These are phyloP conservation scores for Tephrocybe sp. DNA, from an alignment of 768 basidiomycete species.

Conservation along the genomic window DNA sequence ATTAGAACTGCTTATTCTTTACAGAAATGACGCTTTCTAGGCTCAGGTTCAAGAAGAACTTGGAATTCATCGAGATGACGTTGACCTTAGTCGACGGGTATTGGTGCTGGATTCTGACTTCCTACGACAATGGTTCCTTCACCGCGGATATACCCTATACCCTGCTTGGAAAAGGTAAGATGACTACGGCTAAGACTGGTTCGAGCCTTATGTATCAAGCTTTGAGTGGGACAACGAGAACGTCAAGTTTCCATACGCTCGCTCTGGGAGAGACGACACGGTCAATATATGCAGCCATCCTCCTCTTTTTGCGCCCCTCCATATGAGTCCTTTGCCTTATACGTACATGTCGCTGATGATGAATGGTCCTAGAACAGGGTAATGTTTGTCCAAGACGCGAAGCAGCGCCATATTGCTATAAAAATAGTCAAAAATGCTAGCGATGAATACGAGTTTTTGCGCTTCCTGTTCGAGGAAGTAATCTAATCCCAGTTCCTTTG, in stretches of 20 bases:
- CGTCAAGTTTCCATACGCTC: background rate
- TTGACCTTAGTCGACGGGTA: background rate
- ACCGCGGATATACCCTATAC: background rate
- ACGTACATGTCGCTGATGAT: too few relatives aligned
- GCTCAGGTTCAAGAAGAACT: background rate
- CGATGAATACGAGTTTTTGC: slow-evolving; percentile 22
- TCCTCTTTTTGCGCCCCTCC: background rate
- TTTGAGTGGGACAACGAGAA: background rate
- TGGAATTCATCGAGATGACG: background rate
- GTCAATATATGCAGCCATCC: background rate
- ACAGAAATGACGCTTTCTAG: background rate
- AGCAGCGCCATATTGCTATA: slow-evolving; percentile 21
- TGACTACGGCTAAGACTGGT: background rate
- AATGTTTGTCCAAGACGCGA: slow-evolving; percentile 20
- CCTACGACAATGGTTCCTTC: background rate
- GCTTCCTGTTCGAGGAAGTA: slow-evolving; percentile 16
- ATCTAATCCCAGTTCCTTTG: background rate
- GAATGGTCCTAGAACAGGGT: background rate
- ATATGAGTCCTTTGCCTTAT: background rate
- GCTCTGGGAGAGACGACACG: background rate
- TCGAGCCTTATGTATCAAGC: background rate
- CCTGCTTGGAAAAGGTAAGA: background rate
- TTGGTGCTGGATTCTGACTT: background rate
- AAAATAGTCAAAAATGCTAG: slow-evolving; percentile 20
- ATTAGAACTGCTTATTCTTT: too few relatives aligned